Evolutionary conservation across 1,284 basidiomycete species (phyloP).

Genomic region (Gymnopus androsaceus): DNA sequence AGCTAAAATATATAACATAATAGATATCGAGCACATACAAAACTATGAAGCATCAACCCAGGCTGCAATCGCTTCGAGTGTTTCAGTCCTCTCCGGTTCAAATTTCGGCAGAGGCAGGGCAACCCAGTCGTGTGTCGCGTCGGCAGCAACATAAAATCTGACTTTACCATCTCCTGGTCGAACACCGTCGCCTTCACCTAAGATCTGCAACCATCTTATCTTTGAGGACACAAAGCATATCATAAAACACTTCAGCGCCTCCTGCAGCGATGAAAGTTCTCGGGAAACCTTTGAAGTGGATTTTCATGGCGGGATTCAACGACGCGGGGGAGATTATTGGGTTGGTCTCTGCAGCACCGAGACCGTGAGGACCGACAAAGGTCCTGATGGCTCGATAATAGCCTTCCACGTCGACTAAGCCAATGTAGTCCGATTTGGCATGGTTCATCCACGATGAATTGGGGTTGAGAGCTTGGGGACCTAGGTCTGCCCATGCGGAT

Average conservation of each 20-base stretch:
- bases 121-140: constrained; percentile 57
- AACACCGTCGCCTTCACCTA: constrained; percentile 40
- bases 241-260: constrained; percentile 52
- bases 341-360: constrained; percentile 41
- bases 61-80: constrained; percentile 44
- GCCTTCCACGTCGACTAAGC: constrained; percentile 18
- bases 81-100: constrained; percentile 57
- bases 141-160: constrained; percentile 49
- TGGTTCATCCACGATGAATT: constrained; percentile 35
- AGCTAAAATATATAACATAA: background rate
- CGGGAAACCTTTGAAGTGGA: constrained; percentile 55
- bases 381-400: constrained; percentile 36
- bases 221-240: constrained; percentile 46
- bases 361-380: constrained; percentile 45
- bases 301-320: constrained; percentile 33
- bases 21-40: background rate
- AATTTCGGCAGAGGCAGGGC: constrained; percentile 45
- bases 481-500: constrained; percentile 62
- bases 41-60: constrained; percentile 39
- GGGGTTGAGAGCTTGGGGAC: constrained; percentile 34
- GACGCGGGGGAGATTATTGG: constrained; percentile 61
- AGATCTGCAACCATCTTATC: constrained; percentile 50
- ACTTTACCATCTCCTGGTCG: constrained; percentile 38
- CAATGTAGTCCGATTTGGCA: constrained; percentile 43
- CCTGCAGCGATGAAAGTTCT: constrained; percentile 56